phyloP scores from a whole-genome alignment of 208 protist species.

The Porcisia hertigi region DNA sequence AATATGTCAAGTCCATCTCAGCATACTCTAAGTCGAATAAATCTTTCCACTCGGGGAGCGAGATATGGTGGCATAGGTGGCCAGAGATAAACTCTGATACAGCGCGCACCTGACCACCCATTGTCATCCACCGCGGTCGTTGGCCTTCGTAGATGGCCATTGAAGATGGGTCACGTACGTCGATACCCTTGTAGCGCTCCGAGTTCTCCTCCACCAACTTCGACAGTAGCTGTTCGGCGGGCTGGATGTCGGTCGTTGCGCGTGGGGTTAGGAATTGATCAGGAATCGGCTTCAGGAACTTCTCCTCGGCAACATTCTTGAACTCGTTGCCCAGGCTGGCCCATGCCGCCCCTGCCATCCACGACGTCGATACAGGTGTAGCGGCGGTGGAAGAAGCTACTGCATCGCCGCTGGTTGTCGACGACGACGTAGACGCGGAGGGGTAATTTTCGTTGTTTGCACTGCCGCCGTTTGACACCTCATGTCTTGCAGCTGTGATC shows the following conservation, averaged over 20 bases:
- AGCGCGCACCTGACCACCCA: constrained; percentile 79
- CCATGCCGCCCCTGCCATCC: constrained; percentile 86
- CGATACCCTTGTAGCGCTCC: constrained; percentile 77
- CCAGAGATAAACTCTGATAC: constrained; percentile 89
- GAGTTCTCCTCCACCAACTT: constrained; percentile 68
- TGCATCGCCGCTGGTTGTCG: neutral
- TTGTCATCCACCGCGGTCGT: constrained; percentile 80
- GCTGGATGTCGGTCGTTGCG: constrained; percentile 74
- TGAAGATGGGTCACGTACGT: constrained; percentile 80
- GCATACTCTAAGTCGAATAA: constrained; percentile 90
- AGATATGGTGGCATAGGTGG: constrained; percentile 90
- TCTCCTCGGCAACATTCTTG: constrained; percentile 67
- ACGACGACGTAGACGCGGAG: constrained; percentile 2
- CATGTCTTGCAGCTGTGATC: constrained; percentile 3
- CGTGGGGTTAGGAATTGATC: constrained; percentile 76
- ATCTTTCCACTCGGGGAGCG: constrained; percentile 73
- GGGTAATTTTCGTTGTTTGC: neutral
- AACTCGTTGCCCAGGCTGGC: constrained; percentile 84
- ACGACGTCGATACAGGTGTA: constrained; percentile 33
- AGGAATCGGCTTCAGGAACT: constrained; percentile 67
- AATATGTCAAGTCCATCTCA: constrained; percentile 90
- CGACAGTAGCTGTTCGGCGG: constrained; percentile 63
- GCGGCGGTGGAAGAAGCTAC: neutral
- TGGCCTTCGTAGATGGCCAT: constrained; percentile 86
- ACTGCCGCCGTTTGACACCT: neutral